Conservation (phyloP, 2,329 filamentous ascomycete genomes). For the Zymoseptoria ardabiliae region DNA sequence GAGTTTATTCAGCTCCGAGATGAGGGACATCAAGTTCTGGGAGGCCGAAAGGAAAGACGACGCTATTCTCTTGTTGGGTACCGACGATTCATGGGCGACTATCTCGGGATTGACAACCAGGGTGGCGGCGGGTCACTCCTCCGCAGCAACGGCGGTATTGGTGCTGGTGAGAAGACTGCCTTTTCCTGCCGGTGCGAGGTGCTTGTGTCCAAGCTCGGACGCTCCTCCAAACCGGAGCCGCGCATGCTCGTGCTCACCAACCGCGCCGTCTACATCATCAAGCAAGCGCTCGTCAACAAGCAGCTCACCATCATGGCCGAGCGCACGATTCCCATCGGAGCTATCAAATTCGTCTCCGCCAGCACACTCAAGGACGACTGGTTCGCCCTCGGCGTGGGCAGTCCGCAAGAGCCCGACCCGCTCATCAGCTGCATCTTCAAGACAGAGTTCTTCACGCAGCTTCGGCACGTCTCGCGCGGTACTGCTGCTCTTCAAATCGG, state of each 20-base stretch:
- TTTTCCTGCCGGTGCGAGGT: conserved; percentile 91
- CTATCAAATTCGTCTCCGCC: conserved; percentile 78
- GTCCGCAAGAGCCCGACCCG: conserved; percentile 86
- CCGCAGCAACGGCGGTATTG: conserved; percentile 63
- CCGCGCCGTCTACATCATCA: conserved; percentile 81
- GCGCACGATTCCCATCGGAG: conserved; percentile 70
- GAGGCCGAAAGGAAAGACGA: conserved; percentile 80
- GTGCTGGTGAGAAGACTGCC: conserved; percentile 61
- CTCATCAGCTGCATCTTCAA: conserved; percentile 90
- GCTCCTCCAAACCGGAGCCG: conserved; percentile 87
- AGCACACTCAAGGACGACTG: conserved; percentile 88
- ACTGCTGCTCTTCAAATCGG: conserved; percentile 74
- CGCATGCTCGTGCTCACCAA: conserved; percentile 73
- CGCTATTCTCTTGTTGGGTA: conserved; percentile 88
- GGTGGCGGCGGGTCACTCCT: conserved; percentile 76
- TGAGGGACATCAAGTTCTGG: conserved; percentile 73
- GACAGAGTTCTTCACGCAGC: conserved; percentile 92
- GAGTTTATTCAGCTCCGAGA: conserved; percentile 86
- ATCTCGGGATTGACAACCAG: conserved; percentile 76
- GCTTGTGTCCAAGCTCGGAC: conserved; percentile 87
- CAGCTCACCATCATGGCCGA: conserved; percentile 77
- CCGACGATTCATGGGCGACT: conserved; percentile 88
- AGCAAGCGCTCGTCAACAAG: conserved; percentile 73
- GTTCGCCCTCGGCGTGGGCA: conserved; percentile 89
- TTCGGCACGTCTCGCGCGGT: conserved; percentile 71